Evolutionary conservation across 2,329 filamentous ascomycete species (phyloP), one percentile per base, ranked within the genome.

Genomic region (Trichoderma atrobrunneum): DNA sequence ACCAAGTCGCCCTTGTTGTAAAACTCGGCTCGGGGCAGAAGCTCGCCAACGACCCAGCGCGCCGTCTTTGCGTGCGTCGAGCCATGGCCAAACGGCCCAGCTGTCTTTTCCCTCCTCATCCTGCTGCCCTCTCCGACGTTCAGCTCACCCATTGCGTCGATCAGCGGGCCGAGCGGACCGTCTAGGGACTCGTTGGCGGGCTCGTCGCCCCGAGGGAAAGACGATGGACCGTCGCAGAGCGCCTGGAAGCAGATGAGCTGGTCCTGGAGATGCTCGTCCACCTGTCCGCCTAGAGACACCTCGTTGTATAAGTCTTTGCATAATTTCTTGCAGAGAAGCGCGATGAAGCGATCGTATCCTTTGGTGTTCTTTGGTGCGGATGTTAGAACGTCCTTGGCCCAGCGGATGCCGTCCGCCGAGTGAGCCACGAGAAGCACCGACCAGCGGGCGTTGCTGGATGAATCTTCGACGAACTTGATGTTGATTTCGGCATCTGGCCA

Each of bases 201-300:
- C 10, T 65, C 28, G 1, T 74, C 76, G 39, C 77, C 75, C 66
- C 81, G 76, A 12, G 81, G 82, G 72, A 88, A 85, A 3, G 82
- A 85, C 12, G 88, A 88, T 65, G 77, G 81, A 0, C 87, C 88
- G 14, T 85, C 82, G 1, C 87, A 86, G 11, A 91, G 80, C 5
- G 87, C 86, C 78, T 91, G 89, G 75, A 90, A 89, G 21, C 88
- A 81, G 3, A 90, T 80, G 28, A 91, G 76, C 78, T 91, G 89
- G 78, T 91, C 89, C 78, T 90, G 88, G 16, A 91, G 81, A 76
- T 86, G 84, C 74, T 87, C 82, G 74, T 91, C 89, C 7, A 88
- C 85, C 2, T 84, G 81, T 0, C 87, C 84, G 2, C 83, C 80
- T 1, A 80, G 75, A 8, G 77, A 76, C 1, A 87, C 79, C 74